Evolutionary conservation across 805 yeast species (phyloP), one percentile per base, ranked within the genome.

Genomic region (Candida maltosa): DNA sequence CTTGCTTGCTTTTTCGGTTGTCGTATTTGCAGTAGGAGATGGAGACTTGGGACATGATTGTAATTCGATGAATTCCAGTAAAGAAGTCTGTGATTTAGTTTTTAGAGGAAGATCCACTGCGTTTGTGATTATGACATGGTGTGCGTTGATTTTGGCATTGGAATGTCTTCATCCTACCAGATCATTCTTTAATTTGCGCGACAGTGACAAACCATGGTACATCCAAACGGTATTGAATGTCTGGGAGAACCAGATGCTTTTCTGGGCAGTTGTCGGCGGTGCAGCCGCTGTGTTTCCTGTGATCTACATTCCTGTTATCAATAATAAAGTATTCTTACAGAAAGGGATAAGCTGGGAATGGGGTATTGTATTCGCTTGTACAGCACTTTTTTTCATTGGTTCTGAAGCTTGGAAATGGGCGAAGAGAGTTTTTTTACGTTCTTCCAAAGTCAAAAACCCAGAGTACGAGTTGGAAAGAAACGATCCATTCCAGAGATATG

Each of bases 381-480:
- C 61, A 5, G 10, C 58, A 9, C 45, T 56, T 28, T 63, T 51
- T 44, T 48, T 64, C 5, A 27, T 50, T 10, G 65, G 61, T 2
- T 56, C 62, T 9, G 73, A 69, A 44, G 52, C 48, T 3, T 57
- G 65, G 60, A 60, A 62, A 37, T 68, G 69, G 68, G 45, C 45
- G 26, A 67, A 66, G 51, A 47, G 70, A 38, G 39, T 69, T 22
- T 58, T 53, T 45, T 36, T 33, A 27, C 47, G 65, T 27, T 30
- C 18, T 2, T 47, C 40, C 24, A 37, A 41, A 19, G 52, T 41
- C 7, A 42, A 34, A 17, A 56, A 54, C 36, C 67, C 69, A 3
- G 68, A 60, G 43, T 54, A 60, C 40, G 69, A 63, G 29, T 56
- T 63, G 47, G 67, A 59, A 42, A 56, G 67, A 45, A 76, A 76